These are phyloP conservation scores for Yamadazyma atmosphaerica DNA, from an alignment of 1,139 yeast species.

Conservation along the genomic window DNA sequence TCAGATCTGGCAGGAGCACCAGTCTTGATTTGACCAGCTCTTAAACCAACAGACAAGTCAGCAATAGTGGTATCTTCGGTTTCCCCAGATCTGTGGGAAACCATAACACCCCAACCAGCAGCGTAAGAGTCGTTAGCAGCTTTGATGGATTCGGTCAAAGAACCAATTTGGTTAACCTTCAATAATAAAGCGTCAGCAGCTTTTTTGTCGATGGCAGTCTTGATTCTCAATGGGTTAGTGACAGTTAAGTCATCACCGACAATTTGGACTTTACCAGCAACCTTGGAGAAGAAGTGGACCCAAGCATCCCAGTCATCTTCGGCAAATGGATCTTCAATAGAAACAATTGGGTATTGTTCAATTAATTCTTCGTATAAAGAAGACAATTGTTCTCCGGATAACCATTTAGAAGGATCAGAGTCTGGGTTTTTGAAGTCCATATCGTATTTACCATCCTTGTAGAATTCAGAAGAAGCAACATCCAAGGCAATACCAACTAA, in stretches of 20 bases:
- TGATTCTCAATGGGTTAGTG: conserved; percentile 92
- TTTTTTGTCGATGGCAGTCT: conserved; percentile 93
- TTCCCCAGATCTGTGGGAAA: conserved; percentile 98
- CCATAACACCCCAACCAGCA: conserved; percentile 98
- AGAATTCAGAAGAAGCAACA: conserved; percentile 96
- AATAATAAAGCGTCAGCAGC: conserved; percentile 88
- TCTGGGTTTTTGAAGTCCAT: conserved; percentile 95
- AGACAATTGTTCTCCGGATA: conserved; percentile 83
- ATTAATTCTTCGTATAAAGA: conserved; percentile 75
- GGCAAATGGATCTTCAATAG: conserved; percentile 97
- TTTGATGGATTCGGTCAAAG: conserved; percentile 85
- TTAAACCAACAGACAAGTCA: conserved; percentile 92
- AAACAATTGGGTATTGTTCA: conserved; percentile 91
- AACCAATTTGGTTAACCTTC: conserved; percentile 96
- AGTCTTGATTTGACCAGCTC: conserved; percentile 97
- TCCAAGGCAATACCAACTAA: conserved; percentile 88
- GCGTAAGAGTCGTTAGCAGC: conserved; percentile 90
- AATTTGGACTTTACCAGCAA: conserved; percentile 73
- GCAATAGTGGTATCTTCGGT: conserved; percentile 98
- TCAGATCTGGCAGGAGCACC: conserved; percentile 99
- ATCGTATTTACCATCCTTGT: conserved; percentile 93
- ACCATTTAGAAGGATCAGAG: conserved; percentile 86
- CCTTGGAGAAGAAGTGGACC: conserved; percentile 75
- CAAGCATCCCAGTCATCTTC: conserved; percentile 99
- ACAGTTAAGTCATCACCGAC: conserved; percentile 98